Evolutionary conservation across 345 rosid genomes (phyloP).

Genomic region (Populus alba): DNA sequence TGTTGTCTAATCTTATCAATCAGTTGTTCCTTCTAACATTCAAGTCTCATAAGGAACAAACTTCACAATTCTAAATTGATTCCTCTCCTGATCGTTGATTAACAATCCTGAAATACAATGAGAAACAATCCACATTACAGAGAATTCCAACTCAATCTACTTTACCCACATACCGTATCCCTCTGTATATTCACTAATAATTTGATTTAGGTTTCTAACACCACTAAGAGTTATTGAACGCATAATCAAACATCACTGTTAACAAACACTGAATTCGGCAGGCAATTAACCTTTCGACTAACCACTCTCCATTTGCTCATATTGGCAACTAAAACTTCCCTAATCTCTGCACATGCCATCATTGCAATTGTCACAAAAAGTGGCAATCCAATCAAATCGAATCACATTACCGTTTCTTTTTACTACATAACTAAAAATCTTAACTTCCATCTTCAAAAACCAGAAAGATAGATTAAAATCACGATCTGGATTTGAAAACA

Average conservation of each 20-base stretch:
- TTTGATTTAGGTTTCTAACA: background rate
- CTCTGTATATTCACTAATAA: background rate
- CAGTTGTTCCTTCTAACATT: conserved; percentile 15
- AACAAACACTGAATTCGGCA: background rate
- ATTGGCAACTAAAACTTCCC: background rate
- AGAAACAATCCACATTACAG: background rate
- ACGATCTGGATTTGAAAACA: background rate
- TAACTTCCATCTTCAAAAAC: background rate
- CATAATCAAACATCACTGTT: background rate
- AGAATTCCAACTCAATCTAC: background rate
- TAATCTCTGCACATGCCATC: background rate
- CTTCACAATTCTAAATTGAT: background rate
- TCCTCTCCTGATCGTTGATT: background rate
- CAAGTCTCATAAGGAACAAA: background rate
- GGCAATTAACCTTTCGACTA: background rate
- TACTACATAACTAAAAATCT: background rate
- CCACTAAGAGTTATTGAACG: background rate
- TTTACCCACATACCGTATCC: background rate
- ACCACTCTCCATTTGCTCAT: background rate
- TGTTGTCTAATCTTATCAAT: conserved; percentile 15
- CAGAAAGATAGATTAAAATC: background rate
- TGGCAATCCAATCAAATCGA: background rate
- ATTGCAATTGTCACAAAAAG: background rate
- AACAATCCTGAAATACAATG: conserved; percentile 5
- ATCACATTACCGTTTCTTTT: background rate